phyloP scores from a whole-genome alignment of 2,329 filamentous ascomycete genomes.

The Fusarium devonianum region DNA sequence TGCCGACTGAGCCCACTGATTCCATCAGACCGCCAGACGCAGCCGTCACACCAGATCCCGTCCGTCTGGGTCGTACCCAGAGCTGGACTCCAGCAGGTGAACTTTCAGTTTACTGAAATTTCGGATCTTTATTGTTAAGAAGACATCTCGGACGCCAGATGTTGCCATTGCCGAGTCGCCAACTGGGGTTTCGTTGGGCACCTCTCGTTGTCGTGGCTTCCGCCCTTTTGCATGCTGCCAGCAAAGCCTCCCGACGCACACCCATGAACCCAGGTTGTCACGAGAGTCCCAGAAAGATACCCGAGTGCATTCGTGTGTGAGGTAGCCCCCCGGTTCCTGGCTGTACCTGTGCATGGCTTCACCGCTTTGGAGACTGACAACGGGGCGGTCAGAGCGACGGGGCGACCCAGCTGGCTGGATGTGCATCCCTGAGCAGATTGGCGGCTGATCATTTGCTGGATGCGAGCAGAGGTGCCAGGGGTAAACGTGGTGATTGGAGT shows the following conservation, averaged over 20 bases:
- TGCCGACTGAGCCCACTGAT: no score
- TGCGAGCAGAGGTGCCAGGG: constrained; percentile 21
- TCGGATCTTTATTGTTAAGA: no score
- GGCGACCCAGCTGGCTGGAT: constrained; percentile 33
- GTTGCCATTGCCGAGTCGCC: constrained; percentile 30
- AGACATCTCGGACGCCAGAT: no score
- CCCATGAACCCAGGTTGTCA: neutral
- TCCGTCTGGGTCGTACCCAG: constrained; percentile 41
- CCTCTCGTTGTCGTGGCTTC: constrained; percentile 18
- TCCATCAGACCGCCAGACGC: constrained; percentile 26
- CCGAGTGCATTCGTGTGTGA: no score
- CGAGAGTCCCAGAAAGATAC: constrained; percentile 1
- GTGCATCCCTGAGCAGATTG: constrained; percentile 26
- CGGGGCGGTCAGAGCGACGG: constrained; percentile 33
- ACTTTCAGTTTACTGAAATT: neutral
- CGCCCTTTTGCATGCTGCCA: constrained; percentile 15
- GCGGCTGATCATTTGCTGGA: constrained; percentile 37
- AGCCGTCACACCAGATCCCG: constrained; percentile 39
- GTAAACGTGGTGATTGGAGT: constrained; percentile 29
- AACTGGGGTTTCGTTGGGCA: constrained; percentile 2
- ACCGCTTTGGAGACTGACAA: constrained; percentile 25
- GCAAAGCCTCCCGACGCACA: neutral
- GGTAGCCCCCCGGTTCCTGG: constrained; percentile 18
- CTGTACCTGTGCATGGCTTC: constrained; percentile 23
- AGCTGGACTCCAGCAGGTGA: constrained; percentile 23